Evolutionary conservation across 2,329 filamentous ascomycete species (phyloP), one percentile per base, ranked within the genome.

Genomic region (Aureobasidium sp.): DNA sequence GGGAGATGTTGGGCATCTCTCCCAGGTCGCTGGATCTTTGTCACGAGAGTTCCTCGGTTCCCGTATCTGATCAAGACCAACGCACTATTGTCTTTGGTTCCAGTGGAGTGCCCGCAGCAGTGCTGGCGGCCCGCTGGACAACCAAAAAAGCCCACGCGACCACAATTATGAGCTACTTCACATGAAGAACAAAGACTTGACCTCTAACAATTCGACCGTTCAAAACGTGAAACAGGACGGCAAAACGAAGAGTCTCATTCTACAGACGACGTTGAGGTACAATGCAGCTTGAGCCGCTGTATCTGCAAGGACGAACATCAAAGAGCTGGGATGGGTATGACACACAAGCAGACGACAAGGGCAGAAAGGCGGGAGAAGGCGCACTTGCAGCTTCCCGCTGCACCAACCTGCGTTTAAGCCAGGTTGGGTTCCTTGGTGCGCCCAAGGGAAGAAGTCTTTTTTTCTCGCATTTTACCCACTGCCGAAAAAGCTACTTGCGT

Each of bases 281-380:
- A 46, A 46, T 48, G 55, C 44, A 51, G 46, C 57, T 60, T 51
- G 55, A 58, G 55, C 41, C 55, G 55, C 27, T 37, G 42, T 47
- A 58, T 58, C 56, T 60, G 56, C 56, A 60, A 60, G 56, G 56
- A 60, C 53, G 34, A 58, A 58, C 32, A 58, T 13, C 29, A 32
- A 39, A 48, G 55, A 48, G 55, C 55, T 48, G 32, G 55, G 26
- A 26, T 42, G 46, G 44, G 57, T 60, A 50, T 59, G 20, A 59
- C 46, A 60, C 3, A 51, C 15, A 3, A 41, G 46, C 57, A 41
- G 36, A 60, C 34, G 44, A 41, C 57, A 60, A 60, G 57, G 55
- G 55, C 55, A 60, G 57, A 50, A 46, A 60, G 46, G 57, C 57
- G 57, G 57, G 57, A 60, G 44, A 60, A 60, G 57, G 57, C 46